Base-by-base conservation (phyloP, 2,329 filamentous ascomycete genomes). In the Ceratocystis eucalypticola region DNA sequence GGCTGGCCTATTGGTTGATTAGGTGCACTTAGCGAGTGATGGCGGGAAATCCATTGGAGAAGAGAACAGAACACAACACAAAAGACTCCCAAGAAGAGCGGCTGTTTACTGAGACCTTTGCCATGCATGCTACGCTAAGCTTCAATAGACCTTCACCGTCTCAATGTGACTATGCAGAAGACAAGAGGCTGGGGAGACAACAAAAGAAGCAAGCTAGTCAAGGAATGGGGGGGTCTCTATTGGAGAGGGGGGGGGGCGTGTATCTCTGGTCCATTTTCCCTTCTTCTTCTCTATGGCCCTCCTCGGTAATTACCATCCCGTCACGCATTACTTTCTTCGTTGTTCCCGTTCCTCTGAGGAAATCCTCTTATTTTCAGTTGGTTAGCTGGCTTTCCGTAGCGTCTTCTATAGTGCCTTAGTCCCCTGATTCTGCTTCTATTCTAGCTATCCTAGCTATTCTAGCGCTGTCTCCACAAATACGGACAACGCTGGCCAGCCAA, bases 261-360 rank as follows among this genome's bases (percentile, higher is more conserved):
- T 7, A 5, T 45, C 20, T 45, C n/a, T 48, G 28, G 44, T 28
- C 12, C 37, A 12, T 22, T 33, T 62, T 46, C n/a, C 8, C 15
- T 17, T 41, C 20, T 8, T 41, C 20, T 25, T 33, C 3, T 45
- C 12, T 44, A 8, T 37, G 6, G 17, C 20, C 37, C 57, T 61
- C 30, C 30, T 59, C 55, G 55, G 55, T 59, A 59, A 59, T 59
- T 59, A 59, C 53, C 25, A 33, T 37, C 55, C 55, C 28, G 55
- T 59, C 55, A 33, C 55, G 55, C 55, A 59, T 59, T 59, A 30
- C 55, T 59, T 59, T 59, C 55, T 59, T 59, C 55, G 55, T 59
- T 59, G 55, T 59, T 59, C 55, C 55, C 55, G 28, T 59, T 59
- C 55, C 28, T 59, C 30, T 59, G 3, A 10, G 37, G 10, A 41